Evolutionary conservation across 306 rosid species (phyloP), one percentile per base, ranked within the genome.

Genomic region (Quercus alba): DNA sequence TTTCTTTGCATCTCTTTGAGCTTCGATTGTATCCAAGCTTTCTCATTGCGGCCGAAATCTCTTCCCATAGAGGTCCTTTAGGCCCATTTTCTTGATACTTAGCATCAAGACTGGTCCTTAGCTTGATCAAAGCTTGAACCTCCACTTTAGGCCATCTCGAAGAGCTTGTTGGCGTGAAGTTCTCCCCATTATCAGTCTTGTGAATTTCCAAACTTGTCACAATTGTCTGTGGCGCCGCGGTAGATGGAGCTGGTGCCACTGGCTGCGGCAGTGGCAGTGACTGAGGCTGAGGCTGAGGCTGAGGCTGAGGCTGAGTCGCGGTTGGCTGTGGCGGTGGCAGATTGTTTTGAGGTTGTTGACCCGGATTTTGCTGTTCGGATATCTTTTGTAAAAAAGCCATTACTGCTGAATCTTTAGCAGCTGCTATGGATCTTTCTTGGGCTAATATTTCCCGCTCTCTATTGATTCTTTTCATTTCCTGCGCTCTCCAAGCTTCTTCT

Each of bases 101-200:
- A 0, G 81, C 23, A 19, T 96, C 97, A 30, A 96, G 58, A 46
- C 58, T 82, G 3, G 91, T 86, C 18, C 99, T 74, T 10, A 95
- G 78, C 54, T 84, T 85, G 75, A 95, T 95, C 75, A 95, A 70
- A 5, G 91, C 90, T 58, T 90, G 83, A 12, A 95, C 90, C 83
- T 95, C 99, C 46, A 67, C 75, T 75, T 89, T 95, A 26, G 99
- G 99, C 99, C 99, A 95, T 85, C 98, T 84, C 12, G 99, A 94
- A 1, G 91, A 75, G 71, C 91, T 84, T 15, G 85, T 8, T 0
- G 57, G 10, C 55, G 64, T 41, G 12, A 31, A 44, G 70, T 59
- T 83, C 77, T 84, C 88, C 1, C 83, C 89, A 4, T 81, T 82
- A 23, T 86, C 88, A 21, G 46, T 11, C 76, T 77, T 85, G 8